phyloP scores from a whole-genome alignment of 371 early-diverging fungal species.

The Apophysomyces trapeziformis region DNA sequence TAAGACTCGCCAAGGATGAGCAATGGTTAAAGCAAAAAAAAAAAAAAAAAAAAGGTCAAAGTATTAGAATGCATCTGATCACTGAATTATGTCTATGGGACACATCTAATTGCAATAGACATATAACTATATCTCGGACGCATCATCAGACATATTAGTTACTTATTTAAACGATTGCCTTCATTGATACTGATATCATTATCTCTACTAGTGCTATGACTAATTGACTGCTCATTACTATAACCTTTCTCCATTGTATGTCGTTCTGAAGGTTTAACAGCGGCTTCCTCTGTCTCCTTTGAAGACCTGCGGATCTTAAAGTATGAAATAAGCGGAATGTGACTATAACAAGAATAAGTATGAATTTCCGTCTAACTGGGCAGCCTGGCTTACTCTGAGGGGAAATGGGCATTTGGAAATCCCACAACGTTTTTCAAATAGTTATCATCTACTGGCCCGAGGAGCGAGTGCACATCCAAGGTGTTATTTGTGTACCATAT shows the following conservation, averaged over 20 bases:
- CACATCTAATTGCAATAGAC: too few species aligned
- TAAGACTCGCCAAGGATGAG: too few species aligned
- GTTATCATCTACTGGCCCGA: constrained; percentile 86
- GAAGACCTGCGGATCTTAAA: neutral
- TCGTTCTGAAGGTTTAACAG: neutral
- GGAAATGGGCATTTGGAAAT: constrained; percentile 94
- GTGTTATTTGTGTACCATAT: constrained; percentile 91
- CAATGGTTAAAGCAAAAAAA: too few species aligned
- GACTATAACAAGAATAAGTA: neutral
- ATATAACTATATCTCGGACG: too few species aligned
- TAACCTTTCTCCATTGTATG: neutral
- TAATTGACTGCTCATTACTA: neutral
- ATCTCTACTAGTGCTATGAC: neutral
- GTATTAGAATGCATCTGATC: too few species aligned
- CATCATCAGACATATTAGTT: neutral
- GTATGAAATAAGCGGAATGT: neutral
- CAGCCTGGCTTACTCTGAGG: constrained; percentile 80
- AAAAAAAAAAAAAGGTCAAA: too few species aligned
- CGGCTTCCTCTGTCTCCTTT: neutral
- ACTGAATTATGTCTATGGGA: too few species aligned
- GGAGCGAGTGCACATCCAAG: constrained; percentile 78
- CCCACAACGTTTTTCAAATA: constrained; percentile 85
- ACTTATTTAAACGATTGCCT: neutral
- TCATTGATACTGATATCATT: neutral
- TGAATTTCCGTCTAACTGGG: neutral